A percentile compares a stretch with the other conserved stretches of the same genome.
These are phyloP conservation scores for Hypoxylon sp. DNA, from an alignment of 2,329 filamentous ascomycete species.

Conservation along the genomic window DNA sequence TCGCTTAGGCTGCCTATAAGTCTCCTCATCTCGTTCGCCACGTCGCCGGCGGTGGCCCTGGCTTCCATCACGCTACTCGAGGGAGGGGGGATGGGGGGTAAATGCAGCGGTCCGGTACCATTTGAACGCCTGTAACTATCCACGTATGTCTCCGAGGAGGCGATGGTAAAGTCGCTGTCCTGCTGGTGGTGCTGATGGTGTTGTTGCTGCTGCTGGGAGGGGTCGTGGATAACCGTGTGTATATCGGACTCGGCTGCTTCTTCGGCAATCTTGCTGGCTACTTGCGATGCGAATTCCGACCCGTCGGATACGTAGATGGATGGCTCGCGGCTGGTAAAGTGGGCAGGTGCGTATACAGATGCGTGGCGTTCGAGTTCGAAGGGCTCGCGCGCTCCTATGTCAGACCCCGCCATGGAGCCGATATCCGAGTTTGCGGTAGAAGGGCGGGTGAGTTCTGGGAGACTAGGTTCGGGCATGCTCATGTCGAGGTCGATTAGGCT, in stretches of 20 bases:
- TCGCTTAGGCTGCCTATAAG: slow-evolving; percentile 64
- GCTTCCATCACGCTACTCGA: slow-evolving; percentile 67
- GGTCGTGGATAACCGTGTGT: slow-evolving; percentile 40
- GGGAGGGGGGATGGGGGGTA: slow-evolving; percentile 60
- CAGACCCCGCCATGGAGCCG: slow-evolving; percentile 67
- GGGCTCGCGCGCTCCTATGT: slow-evolving; percentile 67
- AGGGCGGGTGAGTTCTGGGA: slow-evolving; percentile 64
- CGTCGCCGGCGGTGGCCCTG: slow-evolving; percentile 63
- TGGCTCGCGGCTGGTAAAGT: slow-evolving; percentile 62
- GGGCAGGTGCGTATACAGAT: slow-evolving; percentile 62
- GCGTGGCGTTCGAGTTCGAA: slow-evolving; percentile 74
- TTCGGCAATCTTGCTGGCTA: slow-evolving; percentile 45
- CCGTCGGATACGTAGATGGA: slow-evolving; percentile 73
- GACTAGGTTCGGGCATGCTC: slow-evolving; percentile 63
- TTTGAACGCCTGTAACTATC: slow-evolving; percentile 7
- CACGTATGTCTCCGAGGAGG: slow-evolving; percentile 35
- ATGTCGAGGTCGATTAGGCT: slow-evolving; percentile 69
- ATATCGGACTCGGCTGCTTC: slow-evolving; percentile 24
- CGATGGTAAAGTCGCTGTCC: slow-evolving; percentile 28
- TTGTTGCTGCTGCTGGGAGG: slow-evolving; percentile 37
- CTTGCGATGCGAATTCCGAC: slow-evolving; percentile 60
- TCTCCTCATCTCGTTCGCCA: slow-evolving; percentile 64
- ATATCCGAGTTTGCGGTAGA: slow-evolving; percentile 72
- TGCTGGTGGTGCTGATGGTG: slow-evolving; percentile 29
- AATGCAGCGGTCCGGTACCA: slow-evolving; percentile 36